These are phyloP conservation scores for Tricholomella constricta DNA, from an alignment of 768 basidiomycete genomes.

Conservation along the genomic window DNA sequence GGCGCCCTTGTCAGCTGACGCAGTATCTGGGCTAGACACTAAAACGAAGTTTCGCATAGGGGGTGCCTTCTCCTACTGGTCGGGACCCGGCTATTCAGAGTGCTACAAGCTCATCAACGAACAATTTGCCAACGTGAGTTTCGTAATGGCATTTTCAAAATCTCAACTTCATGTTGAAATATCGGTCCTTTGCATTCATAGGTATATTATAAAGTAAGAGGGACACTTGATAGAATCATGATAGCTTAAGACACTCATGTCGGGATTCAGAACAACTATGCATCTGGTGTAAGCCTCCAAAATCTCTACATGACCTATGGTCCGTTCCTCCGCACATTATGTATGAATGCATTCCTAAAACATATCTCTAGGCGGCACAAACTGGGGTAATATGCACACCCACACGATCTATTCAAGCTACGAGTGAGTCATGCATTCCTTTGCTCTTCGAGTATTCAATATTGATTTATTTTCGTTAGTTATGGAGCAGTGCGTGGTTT, in stretches of 20 bases:
- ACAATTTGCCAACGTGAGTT: constrained; percentile 37
- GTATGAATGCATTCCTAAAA: no score
- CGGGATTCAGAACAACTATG: constrained; percentile 34
- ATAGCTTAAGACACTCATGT: neutral
- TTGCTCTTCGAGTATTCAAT: neutral
- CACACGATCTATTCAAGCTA: constrained; percentile 41
- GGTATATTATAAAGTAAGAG: constrained; percentile 35
- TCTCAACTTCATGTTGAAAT: no score
- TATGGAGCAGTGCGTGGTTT: constrained; percentile 28
- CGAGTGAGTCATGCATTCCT: constrained; percentile 33
- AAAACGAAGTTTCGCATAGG: constrained; percentile 19
- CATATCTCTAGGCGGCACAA: constrained; percentile 37
- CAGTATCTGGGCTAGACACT: no score
- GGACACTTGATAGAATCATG: no score
- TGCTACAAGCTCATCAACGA: constrained; percentile 38
- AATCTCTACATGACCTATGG: constrained; percentile 42
- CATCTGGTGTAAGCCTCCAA: constrained; percentile 32
- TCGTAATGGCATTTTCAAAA: neutral
- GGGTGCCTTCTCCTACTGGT: constrained; percentile 40
- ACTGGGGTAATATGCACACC: constrained; percentile 40
- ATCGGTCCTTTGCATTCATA: no score
- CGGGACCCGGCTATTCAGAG: constrained; percentile 35
- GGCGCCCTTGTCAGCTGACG: no score
- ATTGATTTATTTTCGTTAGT: constrained; percentile 9
- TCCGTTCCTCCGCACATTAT: no score